These are phyloP conservation scores for Tulasnella sp. DNA, from an alignment of 768 basidiomycete species.

Conservation along the genomic window DNA sequence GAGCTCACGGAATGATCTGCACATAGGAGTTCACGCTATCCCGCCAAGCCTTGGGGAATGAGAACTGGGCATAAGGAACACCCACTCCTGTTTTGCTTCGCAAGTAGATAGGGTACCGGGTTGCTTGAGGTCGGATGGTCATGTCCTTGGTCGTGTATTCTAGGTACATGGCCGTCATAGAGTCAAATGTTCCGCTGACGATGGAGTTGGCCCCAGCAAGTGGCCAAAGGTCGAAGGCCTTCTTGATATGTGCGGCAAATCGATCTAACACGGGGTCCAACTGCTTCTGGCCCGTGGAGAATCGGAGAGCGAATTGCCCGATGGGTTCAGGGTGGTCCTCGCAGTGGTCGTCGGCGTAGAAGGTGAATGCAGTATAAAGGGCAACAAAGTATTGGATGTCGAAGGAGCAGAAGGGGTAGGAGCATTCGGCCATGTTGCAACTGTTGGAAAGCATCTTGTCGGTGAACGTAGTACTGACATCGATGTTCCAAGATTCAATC, in stretches of 20 bases:
- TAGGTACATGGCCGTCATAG: constrained; percentile 32
- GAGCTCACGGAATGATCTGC: constrained; percentile 7
- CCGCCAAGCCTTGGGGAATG: neutral
- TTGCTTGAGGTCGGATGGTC: constrained; percentile 22
- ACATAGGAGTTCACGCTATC: neutral
- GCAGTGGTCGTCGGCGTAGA: constrained; percentile 35
- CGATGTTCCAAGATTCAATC: constrained; percentile 8
- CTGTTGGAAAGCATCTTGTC: constrained; percentile 13
- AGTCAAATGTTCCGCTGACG: constrained; percentile 33
- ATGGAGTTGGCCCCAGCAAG: constrained; percentile 34
- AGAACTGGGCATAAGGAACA: neutral
- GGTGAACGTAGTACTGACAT: neutral
- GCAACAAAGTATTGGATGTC: constrained; percentile 34
- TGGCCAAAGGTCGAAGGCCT: constrained; percentile 29
- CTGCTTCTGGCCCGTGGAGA: constrained; percentile 30
- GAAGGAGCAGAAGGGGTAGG: constrained; percentile 15
- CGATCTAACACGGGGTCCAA: constrained; percentile 31
- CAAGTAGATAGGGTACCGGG: neutral
- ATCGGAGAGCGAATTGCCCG: constrained; percentile 33
- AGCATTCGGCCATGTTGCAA: constrained; percentile 6
- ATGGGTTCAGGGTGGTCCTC: constrained; percentile 28
- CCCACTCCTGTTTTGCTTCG: neutral
- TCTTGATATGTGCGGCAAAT: constrained; percentile 32
- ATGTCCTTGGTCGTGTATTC: constrained; percentile 32
- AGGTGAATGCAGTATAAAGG: constrained; percentile 36